Base-by-base conservation (phyloP, 805 yeast genomes). In the Wickerhamomyces kurtzmanii region DNA sequence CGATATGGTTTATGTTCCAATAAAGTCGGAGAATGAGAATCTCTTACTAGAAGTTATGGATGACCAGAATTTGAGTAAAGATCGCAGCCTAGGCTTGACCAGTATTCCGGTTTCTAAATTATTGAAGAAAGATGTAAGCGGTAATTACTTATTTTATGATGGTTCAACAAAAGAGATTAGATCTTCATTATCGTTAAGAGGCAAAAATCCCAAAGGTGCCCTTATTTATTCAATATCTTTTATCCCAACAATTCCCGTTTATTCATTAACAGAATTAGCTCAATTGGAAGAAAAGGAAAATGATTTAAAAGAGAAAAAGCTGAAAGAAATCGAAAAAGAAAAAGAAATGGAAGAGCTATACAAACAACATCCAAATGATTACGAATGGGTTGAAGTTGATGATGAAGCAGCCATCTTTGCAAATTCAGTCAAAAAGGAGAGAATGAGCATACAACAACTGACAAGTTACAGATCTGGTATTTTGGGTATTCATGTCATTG, bases 221-320 rank as follows among this genome's bases (percentile, higher is more conserved):
- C 44, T 81, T 20, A 45, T 47, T 16, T 71, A 74, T 41, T 65
- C 77, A 8, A 57, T 78, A 18, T 68, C 82, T 2, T 79, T 79
- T 51, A 51, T 77, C 27, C 87, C 91, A 24, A 54, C 71, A 7
- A 56, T 72, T 25, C 79, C 83, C 2, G 75, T 76, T 3, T 73
- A 65, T 42, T 64, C 83, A 8, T 63, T 68, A 17, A 57, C 63
- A 16, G 89, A 81, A 49, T 33, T 71, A 14, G 52, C 55, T 8
- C 63, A 68, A 31, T 55, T 66, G 27, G 58, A 62, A 23, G 55
- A 56, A n/a, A 59, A 64, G 35, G 53, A 64, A 27, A 49, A 51
- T 22, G 48, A 54, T 13, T 38, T 62, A 24, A 52, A 57, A 26
- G 53, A 55, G 31, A 55, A 62, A 40, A 44, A 41, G 29, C 47